Percentiles rank a stretch among this genome's conserved stretches.
Evolutionary conservation across 1,284 basidiomycete species (phyloP).

Genomic region (Ceratobasidium sp.): DNA sequence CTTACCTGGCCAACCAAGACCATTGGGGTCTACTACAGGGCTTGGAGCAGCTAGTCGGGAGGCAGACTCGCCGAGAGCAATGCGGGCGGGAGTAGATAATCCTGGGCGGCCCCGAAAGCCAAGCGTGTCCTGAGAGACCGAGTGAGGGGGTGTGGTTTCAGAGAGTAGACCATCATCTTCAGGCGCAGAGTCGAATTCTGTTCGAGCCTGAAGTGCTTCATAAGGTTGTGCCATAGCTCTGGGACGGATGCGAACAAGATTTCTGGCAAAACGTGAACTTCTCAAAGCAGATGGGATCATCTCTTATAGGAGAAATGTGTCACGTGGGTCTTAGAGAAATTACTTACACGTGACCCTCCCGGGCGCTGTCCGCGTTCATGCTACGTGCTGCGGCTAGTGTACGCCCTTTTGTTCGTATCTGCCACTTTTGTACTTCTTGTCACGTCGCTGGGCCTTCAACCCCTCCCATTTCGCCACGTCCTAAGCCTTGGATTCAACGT

Average conservation of each 20-base stretch:
- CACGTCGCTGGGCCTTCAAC: constrained; percentile 40
- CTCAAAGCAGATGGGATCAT: constrained; percentile 39
- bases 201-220: background rate
- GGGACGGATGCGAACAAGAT: background rate
- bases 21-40: constrained; percentile 84
- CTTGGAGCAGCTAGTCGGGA: constrained; percentile 46
- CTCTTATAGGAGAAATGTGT: constrained; percentile 14
- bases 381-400: constrained; percentile 31
- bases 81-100: constrained; percentile 24
- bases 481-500: constrained; percentile 30
- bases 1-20: constrained; percentile 94
- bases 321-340: constrained; percentile 12
- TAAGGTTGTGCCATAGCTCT: background rate
- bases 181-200: constrained; percentile 37
- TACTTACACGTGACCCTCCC: constrained; percentile 8
- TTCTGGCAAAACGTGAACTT: constrained; percentile 23
- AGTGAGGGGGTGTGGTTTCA: background rate
- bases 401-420: constrained; percentile 39
- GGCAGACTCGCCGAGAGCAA: constrained; percentile 34
- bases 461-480: background rate
- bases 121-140: constrained; percentile 1
- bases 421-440: constrained; percentile 43
- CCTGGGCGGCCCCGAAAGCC: constrained; percentile 36
- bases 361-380: constrained; percentile 24
- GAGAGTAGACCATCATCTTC: constrained; percentile 20